These are phyloP conservation scores for Penicillium argentinense DNA, from an alignment of 495 filamentous ascomycete genomes.

Conservation along the genomic window DNA sequence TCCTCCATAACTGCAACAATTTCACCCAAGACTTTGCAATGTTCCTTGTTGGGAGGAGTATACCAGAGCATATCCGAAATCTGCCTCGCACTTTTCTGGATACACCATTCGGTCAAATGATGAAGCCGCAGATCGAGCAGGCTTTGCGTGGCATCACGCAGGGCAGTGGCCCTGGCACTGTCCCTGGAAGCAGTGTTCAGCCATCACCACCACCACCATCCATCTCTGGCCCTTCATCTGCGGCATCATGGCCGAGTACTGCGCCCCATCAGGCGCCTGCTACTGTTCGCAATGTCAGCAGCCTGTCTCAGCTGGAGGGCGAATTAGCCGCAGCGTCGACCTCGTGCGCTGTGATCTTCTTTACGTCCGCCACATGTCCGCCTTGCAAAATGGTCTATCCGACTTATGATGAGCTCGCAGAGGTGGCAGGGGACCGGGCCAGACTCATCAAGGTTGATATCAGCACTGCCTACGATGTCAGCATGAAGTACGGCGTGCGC, in stretches of 20 bases:
- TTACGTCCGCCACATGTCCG: slow-evolving; percentile 83
- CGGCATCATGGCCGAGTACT: slow-evolving; percentile 20
- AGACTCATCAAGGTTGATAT: slow-evolving; percentile 84
- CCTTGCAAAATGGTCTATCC: slow-evolving; percentile 87
- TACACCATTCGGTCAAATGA: slow-evolving; percentile 88
- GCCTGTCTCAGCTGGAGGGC: slow-evolving; percentile 57
- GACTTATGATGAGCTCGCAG: slow-evolving; percentile 76
- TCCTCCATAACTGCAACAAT: slow-evolving; percentile 96
- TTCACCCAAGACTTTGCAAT: slow-evolving; percentile 92
- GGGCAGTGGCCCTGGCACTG: slow-evolving; percentile 35
- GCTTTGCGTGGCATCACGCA: slow-evolving; percentile 71
- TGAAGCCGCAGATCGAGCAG: slow-evolving; percentile 75
- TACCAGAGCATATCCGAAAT: slow-evolving; percentile 84
- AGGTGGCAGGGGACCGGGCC: slow-evolving; percentile 66
- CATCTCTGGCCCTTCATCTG: no score
- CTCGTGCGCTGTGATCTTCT: slow-evolving; percentile 83
- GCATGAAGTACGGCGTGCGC: slow-evolving; percentile 62
- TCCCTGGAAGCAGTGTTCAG: slow-evolving; percentile 21
- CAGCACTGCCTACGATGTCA: slow-evolving; percentile 63
- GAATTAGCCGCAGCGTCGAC: slow-evolving; percentile 57
- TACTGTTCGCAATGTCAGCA: slow-evolving; percentile 53
- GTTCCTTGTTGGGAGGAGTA: slow-evolving; percentile 86
- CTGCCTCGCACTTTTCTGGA: slow-evolving; percentile 83
- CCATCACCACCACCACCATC: slow-evolving; percentile 20
- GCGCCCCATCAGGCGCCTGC: slow-evolving; percentile 18